Base-by-base conservation (phyloP, 495 filamentous ascomycete genomes). In the Antarctomyces pellizariae region DNA sequence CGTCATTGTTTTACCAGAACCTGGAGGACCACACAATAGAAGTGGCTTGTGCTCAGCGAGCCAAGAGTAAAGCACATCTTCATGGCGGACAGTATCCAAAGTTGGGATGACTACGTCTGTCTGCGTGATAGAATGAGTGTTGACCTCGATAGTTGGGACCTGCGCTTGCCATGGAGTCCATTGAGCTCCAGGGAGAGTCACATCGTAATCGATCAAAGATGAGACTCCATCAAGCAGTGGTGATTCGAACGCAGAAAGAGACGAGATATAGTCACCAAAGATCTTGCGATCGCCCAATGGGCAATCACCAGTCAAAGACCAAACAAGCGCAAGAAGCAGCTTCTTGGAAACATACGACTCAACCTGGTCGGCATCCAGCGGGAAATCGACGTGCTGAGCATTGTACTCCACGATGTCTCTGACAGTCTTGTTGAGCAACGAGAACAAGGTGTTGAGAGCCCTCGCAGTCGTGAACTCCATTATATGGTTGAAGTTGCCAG, bases 1-100 rank as follows among this genome's bases (percentile, higher is more conserved):
- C 13, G 86, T 99, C 86, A 99, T 99, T 2, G 86, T 99, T 56
- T 99, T 99, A 53, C 86, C 86, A 20, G 86, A 95, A 45, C 86
- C 86, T 29, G 86, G 86, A 46, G 86, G 86, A 53, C 86, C 89
- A 48, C 86, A 99, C 11, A 99, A 69, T 6, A 99, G 55, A 12
- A 99, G 57, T 12, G 89, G 86, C 50, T 95, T 99, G 48, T 99
- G 86, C 42, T 99, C 86, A 7, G 89, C 86, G 12, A 99, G 64
- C 89, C 86, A 99, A 10, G 89, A 93, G 52, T 99, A 93, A 13
- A 99, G 57, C 15, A 99, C 71, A 53, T 93, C 89, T 50, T 99
- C 86, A 39, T 99, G 86, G 17, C 86, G 77, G 20, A 95, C 69
- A 22, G 89, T 99, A 47, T 99, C 86, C 26, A 95, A 50, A 2